Evolutionary conservation across 257 asterid genomes (phyloP), one percentile per base, ranked within the genome.

Genomic region (Plantago elongata): DNA sequence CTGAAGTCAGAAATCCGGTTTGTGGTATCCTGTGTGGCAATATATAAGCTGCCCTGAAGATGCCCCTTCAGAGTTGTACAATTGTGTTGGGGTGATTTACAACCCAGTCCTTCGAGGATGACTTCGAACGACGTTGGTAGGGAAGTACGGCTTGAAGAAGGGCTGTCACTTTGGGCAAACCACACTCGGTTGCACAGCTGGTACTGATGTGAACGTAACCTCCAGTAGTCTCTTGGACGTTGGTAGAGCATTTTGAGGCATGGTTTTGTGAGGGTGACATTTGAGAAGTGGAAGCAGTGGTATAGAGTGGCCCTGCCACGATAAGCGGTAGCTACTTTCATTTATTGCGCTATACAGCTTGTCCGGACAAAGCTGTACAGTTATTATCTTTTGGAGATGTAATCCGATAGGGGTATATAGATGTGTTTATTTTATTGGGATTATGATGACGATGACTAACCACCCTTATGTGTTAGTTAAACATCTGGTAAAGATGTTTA

Each of bases 1-100:
- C 48, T 51, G 62, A 59, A 34, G 56, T 67, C 83, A 77, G 78
- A 82, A 76, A 80, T 76, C 83, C 80, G 80, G 83, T 82, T 66
- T 68, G 77, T 75, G 83, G 71, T 77, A 77, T 73, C 75, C 54
- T 74, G 74, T 71, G 86, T 57, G 75, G 70, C 74, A 48, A 40
- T 64, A 13, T 60, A 48, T 62, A 73, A 68, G 64, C 65, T 58
- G 64, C 76, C 76, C 63, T 47, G 63, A 67, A 69, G 82, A 72
- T 62, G 73, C 75, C 55, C 27, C 7, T 79, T 58, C 67, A 69
- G 72, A 68, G 74, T 72, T 62, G 49, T 79, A 68, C 27, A 50
- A 77, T 65, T 71, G 70, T 17, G 54, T 70, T 65, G 44, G 62
- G 71, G 63, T 63, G 61, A 60, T 63, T 57, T 62, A 61, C 61